Conservation (phyloP, 371 early-diverging fungal species). For the Haplosporangium sp. region DNA sequence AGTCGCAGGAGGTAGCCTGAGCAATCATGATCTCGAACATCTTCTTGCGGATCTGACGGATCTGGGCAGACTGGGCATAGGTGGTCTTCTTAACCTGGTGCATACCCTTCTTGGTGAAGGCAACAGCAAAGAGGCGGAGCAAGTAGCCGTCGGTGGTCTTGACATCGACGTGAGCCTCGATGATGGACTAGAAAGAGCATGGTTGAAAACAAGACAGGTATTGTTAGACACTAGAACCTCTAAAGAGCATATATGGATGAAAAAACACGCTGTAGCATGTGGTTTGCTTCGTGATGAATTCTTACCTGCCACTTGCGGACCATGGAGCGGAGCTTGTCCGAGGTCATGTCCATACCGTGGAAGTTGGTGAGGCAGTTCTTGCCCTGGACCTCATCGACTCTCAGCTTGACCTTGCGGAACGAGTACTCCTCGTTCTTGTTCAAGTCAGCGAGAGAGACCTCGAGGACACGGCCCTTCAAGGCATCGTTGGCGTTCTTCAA, state of each 20-base stretch:
- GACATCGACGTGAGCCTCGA: slow-evolving; percentile 99
- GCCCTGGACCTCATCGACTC: slow-evolving; percentile 98
- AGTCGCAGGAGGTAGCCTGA: slow-evolving; percentile 91
- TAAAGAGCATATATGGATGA: slow-evolving; percentile 7
- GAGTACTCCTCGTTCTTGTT: slow-evolving; percentile 95
- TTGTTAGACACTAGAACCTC: too few species aligned
- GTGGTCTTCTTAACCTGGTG: slow-evolving; percentile 99
- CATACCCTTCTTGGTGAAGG: slow-evolving; percentile 97
- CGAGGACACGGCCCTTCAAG: slow-evolving; percentile 98
- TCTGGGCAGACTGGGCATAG: slow-evolving; percentile 97
- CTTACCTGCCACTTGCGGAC: slow-evolving; percentile 99
- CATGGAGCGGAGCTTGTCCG: slow-evolving; percentile 99
- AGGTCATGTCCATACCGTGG: slow-evolving; percentile 99
- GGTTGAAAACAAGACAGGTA: background rate
- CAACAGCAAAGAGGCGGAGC: slow-evolving; percentile 97
- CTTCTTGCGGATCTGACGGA: slow-evolving; percentile 99
- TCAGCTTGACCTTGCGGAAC: slow-evolving; percentile 99
- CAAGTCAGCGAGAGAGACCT: slow-evolving; percentile 98
- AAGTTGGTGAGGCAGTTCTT: slow-evolving; percentile 99
- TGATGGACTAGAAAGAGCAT: slow-evolving; percentile 85
- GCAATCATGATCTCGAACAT: slow-evolving; percentile 99
- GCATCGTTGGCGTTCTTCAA: slow-evolving; percentile 97
- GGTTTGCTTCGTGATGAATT: too few species aligned
- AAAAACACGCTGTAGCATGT: background rate
- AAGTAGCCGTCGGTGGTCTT: slow-evolving; percentile 99